These are phyloP conservation scores for Capronia epimyces DNA, from an alignment of 2,329 filamentous ascomycete species.

Conservation along the genomic window DNA sequence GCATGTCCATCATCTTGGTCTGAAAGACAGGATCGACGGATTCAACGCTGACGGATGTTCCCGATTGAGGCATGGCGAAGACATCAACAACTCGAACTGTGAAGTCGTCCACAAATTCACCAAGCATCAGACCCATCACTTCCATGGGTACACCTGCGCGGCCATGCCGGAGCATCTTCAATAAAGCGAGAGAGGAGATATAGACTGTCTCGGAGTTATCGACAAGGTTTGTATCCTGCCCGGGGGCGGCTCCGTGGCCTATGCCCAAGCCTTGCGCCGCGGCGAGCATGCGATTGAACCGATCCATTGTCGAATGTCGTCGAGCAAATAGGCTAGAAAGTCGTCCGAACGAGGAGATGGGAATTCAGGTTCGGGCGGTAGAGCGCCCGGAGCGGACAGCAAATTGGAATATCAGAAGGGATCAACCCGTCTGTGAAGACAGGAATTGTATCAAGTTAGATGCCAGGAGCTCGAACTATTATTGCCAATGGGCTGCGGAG, in stretches of 20 bases:
- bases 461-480: not conserved
- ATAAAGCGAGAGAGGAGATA: constrained; percentile 90
- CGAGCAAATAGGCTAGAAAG: not conserved
- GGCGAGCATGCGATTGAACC: constrained; percentile 82
- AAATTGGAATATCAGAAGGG: not conserved
- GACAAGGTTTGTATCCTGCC: constrained; percentile 81
- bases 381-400: not conserved
- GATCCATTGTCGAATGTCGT: constrained; percentile 62
- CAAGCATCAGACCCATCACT: constrained; percentile 98
- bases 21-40: constrained; percentile 98
- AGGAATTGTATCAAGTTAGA: not conserved
- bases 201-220: constrained; percentile 99
- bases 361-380: constrained; percentile 2
- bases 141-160: constrained; percentile 98
- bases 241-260: constrained; percentile 50
- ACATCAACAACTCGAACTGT: constrained; percentile 97
- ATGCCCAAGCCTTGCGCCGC: constrained; percentile 58
- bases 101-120: constrained; percentile 98
- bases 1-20: constrained; percentile 99
- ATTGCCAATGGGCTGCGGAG: not conserved
- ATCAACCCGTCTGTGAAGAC: not conserved
- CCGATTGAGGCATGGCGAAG: constrained; percentile 98
- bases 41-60: constrained; percentile 96
- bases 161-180: constrained; percentile 98
- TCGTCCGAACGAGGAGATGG: not conserved